A percentile compares a stretch with the other conserved stretches of the same genome.
phyloP scores from a whole-genome alignment of 805 yeast genomes.

The Hanseniaspora guilliermondii region DNA sequence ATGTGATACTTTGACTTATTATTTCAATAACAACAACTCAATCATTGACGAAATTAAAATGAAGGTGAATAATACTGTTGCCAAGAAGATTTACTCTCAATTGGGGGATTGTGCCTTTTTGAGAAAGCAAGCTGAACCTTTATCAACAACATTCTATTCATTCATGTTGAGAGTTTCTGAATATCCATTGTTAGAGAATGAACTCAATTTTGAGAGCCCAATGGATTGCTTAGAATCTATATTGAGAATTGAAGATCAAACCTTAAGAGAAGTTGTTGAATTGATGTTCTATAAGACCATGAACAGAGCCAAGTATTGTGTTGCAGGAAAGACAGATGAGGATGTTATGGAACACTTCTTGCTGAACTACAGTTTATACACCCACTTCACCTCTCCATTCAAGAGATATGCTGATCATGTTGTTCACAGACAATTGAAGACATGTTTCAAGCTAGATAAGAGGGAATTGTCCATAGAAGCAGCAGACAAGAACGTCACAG shows the following conservation, averaged over 20 bases:
- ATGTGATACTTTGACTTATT: constrained; percentile 37
- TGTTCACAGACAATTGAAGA: constrained; percentile 82
- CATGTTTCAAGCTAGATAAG: constrained; percentile 32
- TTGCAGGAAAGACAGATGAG: constrained; percentile 78
- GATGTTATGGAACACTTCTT: constrained; percentile 69
- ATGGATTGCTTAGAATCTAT: constrained; percentile 63
- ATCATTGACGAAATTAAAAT: constrained; percentile 64
- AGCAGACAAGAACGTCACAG: constrained; percentile 48
- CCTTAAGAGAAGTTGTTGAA: constrained; percentile 61
- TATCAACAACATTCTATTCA: constrained; percentile 64
- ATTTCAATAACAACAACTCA: constrained; percentile 50
- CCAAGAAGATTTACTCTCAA: constrained; percentile 60
- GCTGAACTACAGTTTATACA: constrained; percentile 70
- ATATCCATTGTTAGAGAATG: constrained; percentile 35
- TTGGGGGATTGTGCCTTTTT: constrained; percentile 73
- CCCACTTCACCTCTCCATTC: constrained; percentile 88
- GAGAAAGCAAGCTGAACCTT: constrained; percentile 79
- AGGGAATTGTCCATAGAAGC: constrained; percentile 30
- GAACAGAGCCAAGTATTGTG: constrained; percentile 73
- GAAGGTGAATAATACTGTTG: constrained; percentile 74
- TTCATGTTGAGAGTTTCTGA: constrained; percentile 59
- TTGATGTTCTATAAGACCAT: constrained; percentile 68
- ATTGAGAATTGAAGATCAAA: constrained; percentile 46
- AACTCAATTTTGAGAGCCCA: constrained; percentile 26
- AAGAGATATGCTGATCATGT: constrained; percentile 84